Evolutionary conservation across 192 early-diverging fungal species (phyloP).

Genomic region (Backusella luteola): DNA sequence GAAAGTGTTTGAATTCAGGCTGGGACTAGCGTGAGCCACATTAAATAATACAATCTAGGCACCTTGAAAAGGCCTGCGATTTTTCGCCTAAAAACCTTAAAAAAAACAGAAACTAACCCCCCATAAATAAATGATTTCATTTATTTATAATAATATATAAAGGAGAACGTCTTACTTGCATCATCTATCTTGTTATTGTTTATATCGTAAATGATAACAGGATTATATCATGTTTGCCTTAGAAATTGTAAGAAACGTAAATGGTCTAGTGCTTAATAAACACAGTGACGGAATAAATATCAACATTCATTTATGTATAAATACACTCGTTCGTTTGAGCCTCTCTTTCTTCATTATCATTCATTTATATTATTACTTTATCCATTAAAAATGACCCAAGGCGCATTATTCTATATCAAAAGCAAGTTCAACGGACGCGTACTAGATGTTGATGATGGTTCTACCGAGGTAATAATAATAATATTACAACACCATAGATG

Average conservation of each 20-base stretch:
- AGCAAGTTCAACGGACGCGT: slow-evolving; percentile 25
- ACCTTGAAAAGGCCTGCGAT: no score
- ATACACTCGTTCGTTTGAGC: background rate
- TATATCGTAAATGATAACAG: background rate
- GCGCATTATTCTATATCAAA: slow-evolving; percentile 16
- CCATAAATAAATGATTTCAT: background rate
- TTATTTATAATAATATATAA: background rate
- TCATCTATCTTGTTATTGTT: background rate
- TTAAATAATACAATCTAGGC: no score
- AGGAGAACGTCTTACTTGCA: background rate
- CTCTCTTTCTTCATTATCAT: background rate
- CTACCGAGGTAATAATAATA: slow-evolving; percentile 6
- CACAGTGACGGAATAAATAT: background rate
- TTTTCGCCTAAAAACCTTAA: no score
- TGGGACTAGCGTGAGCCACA: no score
- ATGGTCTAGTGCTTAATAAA: background rate
- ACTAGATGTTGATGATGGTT: slow-evolving; percentile 19
- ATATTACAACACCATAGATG: background rate
- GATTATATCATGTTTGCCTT: background rate
- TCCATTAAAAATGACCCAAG: slow-evolving; percentile 1
- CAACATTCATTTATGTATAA: background rate
- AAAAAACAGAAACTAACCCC: no score
- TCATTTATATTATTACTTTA: background rate
- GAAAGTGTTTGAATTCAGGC: no score
- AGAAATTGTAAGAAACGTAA: background rate